Conservation (phyloP, 495 filamentous ascomycete species). For the Chaetomidium leptoderma region DNA sequence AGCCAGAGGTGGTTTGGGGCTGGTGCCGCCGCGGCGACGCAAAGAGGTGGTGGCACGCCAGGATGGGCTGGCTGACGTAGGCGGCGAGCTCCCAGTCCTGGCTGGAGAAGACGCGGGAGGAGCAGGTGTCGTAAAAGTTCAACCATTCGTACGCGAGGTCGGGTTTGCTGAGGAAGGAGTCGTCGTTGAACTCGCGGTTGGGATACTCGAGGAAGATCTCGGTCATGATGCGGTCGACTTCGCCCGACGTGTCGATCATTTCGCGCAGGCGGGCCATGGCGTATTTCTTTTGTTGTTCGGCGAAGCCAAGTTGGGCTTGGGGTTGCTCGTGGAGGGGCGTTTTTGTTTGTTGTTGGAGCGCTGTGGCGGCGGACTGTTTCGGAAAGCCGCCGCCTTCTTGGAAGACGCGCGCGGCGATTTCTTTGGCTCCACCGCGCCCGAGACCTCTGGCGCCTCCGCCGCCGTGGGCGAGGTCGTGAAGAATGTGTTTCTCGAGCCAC, state of each 20-base stretch:
- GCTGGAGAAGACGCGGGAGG: slow-evolving; percentile 62
- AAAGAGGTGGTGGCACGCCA: slow-evolving; percentile 92
- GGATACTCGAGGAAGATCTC: slow-evolving; percentile 80
- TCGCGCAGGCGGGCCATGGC: slow-evolving; percentile 77
- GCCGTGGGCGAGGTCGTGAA: slow-evolving; percentile 64
- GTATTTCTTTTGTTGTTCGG: slow-evolving; percentile 68
- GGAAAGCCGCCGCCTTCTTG: slow-evolving; percentile 82
- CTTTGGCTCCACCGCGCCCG: slow-evolving; percentile 72
- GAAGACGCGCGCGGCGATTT: slow-evolving; percentile 82
- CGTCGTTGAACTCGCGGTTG: slow-evolving; percentile 83
- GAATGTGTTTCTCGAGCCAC: slow-evolving; percentile 79
- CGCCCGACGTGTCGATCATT: slow-evolving; percentile 84
- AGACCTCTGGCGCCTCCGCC: slow-evolving; percentile 73
- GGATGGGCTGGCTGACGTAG: slow-evolving; percentile 77
- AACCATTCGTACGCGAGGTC: slow-evolving; percentile 88
- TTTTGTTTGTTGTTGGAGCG: slow-evolving; percentile 10
- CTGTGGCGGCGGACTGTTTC: slow-evolving; percentile 41
- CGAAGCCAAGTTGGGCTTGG: slow-evolving; percentile 56
- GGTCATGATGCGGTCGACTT: slow-evolving; percentile 78
- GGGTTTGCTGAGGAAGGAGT: slow-evolving; percentile 84
- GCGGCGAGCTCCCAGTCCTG: slow-evolving; percentile 87
- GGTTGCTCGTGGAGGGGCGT: slow-evolving; percentile 43
- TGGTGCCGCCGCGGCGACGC: slow-evolving; percentile 53
- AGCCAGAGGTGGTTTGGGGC: slow-evolving; percentile 28
- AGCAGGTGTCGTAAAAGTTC: slow-evolving; percentile 83